Evolutionary conservation across 768 basidiomycete genomes (phyloP), one percentile per base, ranked within the genome.

Genomic region (Gloeostereum incarnatum): DNA sequence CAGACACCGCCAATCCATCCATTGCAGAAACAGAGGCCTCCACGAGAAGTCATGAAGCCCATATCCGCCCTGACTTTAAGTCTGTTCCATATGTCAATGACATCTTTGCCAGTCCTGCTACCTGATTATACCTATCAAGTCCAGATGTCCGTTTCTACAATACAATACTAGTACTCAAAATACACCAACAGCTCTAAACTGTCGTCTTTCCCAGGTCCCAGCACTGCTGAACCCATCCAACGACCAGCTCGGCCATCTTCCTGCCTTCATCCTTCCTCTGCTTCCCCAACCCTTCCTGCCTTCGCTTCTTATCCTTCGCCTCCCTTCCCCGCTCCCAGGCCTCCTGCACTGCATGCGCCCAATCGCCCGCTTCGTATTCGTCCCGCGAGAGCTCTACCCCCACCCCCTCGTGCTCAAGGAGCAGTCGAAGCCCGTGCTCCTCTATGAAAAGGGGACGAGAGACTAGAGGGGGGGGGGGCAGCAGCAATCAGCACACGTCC

Each of bases 391-490:
- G 66, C 54, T 84, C 81, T 21, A 85, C 63, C 6, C 82, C 81
- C 11, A 78, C 73, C 10, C 84, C 85, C 31, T 79, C 72, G 17
- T 59, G 60, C 26, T 73, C 63, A 26, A 88, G 72, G 22, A 82
- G 61, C 10, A 78, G 61, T 4, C 75, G 72, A 22, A 89, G 62
- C 3, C 86, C 86, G 47, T 82, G 77, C 52, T 89, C 86, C 49
- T 88, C 85, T 29, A 87, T 74, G 47, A 89, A 88, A 25, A 87
- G 61, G 0, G 86, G 86, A 2, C 85, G 68, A 1, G 85, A 78
- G 9, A 88, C 82, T 82, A 50, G 19, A 24, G 30, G n/a, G n/a
- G n/a, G n/a, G n/a, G n/a, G n/a, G n/a, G n/a, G n/a, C n/a, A n/a
- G n/a, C n/a, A n/a, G n/a, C n/a, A n/a, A n/a, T n/a, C n/a, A n/a